A percentile compares a stretch with the other conserved stretches of the same genome.
These are phyloP conservation scores for Marchantia polymorpha DNA, from an alignment of 225 moss, liverwort and hornwort genomes.

Conservation along the genomic window DNA sequence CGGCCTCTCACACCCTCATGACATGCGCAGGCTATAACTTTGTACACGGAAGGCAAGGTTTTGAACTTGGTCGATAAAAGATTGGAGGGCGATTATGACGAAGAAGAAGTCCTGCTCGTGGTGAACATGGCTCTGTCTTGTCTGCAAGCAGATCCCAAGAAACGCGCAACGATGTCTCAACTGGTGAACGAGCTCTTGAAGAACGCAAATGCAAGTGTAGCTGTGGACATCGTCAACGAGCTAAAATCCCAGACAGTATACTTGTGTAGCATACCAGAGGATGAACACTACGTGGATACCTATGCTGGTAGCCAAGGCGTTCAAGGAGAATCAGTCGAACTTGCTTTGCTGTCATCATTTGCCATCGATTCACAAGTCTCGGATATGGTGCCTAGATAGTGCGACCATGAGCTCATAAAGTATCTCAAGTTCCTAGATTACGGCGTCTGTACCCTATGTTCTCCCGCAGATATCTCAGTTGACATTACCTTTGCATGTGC, in stretches of 20 bases:
- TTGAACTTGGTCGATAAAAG: slow-evolving; percentile 17
- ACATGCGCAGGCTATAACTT: slow-evolving; percentile 23
- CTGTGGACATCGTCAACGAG: slow-evolving; percentile 4
- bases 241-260: background rate
- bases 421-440: no score
- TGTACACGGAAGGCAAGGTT: background rate
- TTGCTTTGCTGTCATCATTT: no score
- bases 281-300: no score
- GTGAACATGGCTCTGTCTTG: slow-evolving; percentile 25
- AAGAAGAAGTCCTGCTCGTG: slow-evolving; percentile 15
- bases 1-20: no score
- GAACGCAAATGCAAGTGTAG: slow-evolving; percentile 8
- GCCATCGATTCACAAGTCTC: no score
- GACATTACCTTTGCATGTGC: no score
- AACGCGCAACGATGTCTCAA: slow-evolving; percentile 30
- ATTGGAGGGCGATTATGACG: background rate
- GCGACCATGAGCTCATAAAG: no score
- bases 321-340: no score
- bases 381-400: no score
- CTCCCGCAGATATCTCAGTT: no score
- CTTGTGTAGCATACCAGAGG: background rate
- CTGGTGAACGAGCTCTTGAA: slow-evolving; percentile 21
- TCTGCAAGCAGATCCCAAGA: background rate
- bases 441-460: no score
- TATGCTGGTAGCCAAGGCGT: no score